phyloP scores from a whole-genome alignment of 2,329 filamentous ascomycete genomes.

The Alternaria metachromatica region DNA sequence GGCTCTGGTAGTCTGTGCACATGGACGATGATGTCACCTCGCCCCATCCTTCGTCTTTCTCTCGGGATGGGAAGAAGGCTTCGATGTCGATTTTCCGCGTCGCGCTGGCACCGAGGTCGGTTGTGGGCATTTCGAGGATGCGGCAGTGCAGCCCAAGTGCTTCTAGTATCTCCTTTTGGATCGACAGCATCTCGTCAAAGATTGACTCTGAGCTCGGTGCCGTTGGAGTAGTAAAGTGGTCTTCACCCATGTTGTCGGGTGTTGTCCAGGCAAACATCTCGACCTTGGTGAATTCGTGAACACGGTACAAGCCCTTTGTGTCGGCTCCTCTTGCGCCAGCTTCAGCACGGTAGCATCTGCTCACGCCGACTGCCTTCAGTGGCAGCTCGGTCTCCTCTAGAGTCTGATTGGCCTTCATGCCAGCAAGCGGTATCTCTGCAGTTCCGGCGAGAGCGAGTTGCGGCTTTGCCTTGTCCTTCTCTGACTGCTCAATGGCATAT shows the following conservation, averaged over 20 bases:
- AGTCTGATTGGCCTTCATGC: slow-evolving; percentile 79
- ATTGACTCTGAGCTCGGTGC: slow-evolving; percentile 60
- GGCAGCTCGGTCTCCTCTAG: slow-evolving; percentile 73
- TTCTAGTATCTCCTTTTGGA: slow-evolving; percentile 83
- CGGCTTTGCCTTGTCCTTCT: slow-evolving; percentile 67
- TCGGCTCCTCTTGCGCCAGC: slow-evolving; percentile 88
- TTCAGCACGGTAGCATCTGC: slow-evolving; percentile 94
- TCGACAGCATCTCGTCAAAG: slow-evolving; percentile 84
- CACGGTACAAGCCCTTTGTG: slow-evolving; percentile 93
- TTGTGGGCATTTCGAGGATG: slow-evolving; percentile 88
- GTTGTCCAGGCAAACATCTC: slow-evolving; percentile 94
- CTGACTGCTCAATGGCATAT: slow-evolving; percentile 75
- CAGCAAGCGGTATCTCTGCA: slow-evolving; percentile 92
- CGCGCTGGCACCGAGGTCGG: slow-evolving; percentile 88
- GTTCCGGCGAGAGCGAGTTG: slow-evolving; percentile 82
- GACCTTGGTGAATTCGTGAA: slow-evolving; percentile 98
- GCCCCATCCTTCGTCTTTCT: slow-evolving; percentile 78
- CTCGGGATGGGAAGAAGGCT: slow-evolving; percentile 86
- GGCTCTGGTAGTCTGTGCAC: slow-evolving; percentile 93
- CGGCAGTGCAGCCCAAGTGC: slow-evolving; percentile 83
- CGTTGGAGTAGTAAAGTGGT: slow-evolving; percentile 39
- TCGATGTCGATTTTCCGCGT: slow-evolving; percentile 91
- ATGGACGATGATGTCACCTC: slow-evolving; percentile 90
- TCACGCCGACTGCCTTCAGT: slow-evolving; percentile 79
- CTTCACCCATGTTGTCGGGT: slow-evolving; percentile 55